Evolutionary conservation across 805 yeast species (phyloP).

Genomic region (Starmerella apis): DNA sequence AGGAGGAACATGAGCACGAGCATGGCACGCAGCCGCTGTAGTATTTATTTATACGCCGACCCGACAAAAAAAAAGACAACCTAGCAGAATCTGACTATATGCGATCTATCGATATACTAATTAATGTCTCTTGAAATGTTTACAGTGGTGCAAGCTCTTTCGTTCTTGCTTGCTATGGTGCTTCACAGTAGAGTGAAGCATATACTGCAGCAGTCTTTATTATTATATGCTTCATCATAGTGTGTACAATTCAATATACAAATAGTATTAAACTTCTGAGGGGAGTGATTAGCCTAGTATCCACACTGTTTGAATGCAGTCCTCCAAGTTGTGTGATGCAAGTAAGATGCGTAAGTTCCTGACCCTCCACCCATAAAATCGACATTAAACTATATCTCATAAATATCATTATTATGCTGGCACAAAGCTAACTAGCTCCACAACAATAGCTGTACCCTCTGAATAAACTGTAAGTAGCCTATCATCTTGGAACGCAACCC

Average conservation of each 20-base stretch:
- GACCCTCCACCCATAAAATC: too few species aligned
- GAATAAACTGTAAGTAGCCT: slow-evolving; percentile 32
- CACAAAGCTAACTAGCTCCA: slow-evolving; percentile 34
- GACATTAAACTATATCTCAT: too few species aligned
- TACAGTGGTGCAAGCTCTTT: too few species aligned
- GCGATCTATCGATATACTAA: neutral
- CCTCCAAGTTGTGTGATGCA: slow-evolving; percentile 1
- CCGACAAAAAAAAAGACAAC: neutral
- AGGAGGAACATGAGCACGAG: too few species aligned
- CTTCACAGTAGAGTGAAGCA: neutral
- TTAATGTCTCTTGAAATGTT: too few species aligned
- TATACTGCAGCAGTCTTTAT: neutral
- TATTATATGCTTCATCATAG: neutral
- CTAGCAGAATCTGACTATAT: neutral
- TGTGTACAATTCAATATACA: too few species aligned
- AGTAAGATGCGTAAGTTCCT: neutral
- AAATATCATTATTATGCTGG: slow-evolving; percentile 10
- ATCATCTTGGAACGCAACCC: slow-evolving; percentile 35
- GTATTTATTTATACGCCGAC: neutral
- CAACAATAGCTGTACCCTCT: slow-evolving; percentile 22
- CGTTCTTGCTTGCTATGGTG: neutral
- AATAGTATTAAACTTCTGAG: too few species aligned
- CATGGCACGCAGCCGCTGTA: neutral
- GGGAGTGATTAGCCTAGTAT: too few species aligned
- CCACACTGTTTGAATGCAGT: too few species aligned